Base-by-base conservation (phyloP, 2,329 filamentous ascomycete species). In the Beauveria brongniartii region DNA sequence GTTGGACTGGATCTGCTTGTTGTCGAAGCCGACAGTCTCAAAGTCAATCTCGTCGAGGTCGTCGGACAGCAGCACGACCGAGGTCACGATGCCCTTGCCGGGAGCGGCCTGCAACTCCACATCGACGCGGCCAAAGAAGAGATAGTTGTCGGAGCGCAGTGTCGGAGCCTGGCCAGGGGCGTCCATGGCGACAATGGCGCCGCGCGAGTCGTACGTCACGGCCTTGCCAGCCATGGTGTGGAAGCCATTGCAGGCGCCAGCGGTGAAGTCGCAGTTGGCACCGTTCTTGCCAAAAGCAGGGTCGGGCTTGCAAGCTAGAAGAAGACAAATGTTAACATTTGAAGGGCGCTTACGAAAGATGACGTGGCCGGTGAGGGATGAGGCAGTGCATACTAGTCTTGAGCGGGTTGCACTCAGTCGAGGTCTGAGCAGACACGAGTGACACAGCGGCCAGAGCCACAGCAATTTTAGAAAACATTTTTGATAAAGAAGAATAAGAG, bases 71-170 rank as follows among this genome's bases (percentile, higher is more conserved):
- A 99, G 79, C 46, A 97, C 91, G 46, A 90, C 82, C 65, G 89
- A 92, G 77, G 91, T 96, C 63, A 99, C 90, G 65, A 99, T 89
- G 66, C 94, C 94, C 7, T 79, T 80, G 47, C 93, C 94, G 3
- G 88, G 82, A 28, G 94, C 88, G 43, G 89, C 88, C 74, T 92
- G 88, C 70, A 96, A 78, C 34, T 84, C 85, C 63, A 91, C 85
- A 55, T 95, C 89, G 67, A 97, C 84, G 69, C 87, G 87, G 65
- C 94, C 94, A 74, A 96, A 97, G 90, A 97, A 97, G 74, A 99
- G 91, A 80, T 95, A 97, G 82, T 92, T 92, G 69, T 86, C 81
- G 61, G 83, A 84, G 69, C 80, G 81, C 74, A 96, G 91, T 40
- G 89, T 91, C 41, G 91, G 87, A 53, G 82, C 85, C 58, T 91